These are phyloP conservation scores for Candida parachauliodes DNA, from an alignment of 805 yeast species.

Conservation along the genomic window DNA sequence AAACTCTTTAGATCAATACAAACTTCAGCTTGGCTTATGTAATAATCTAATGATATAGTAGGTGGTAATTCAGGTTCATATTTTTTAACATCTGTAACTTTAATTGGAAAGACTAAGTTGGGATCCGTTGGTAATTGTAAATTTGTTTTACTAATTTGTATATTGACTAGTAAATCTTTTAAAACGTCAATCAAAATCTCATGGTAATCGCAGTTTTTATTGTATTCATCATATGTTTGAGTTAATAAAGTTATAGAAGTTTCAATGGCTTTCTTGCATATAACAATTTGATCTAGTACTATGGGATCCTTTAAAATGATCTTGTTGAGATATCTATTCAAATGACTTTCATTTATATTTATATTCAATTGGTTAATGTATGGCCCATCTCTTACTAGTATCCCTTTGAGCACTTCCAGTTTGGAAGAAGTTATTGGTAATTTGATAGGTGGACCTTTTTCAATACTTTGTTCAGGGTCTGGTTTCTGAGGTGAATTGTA, in stretches of 20 bases:
- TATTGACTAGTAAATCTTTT: conserved; percentile 21
- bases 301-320: conserved; percentile 28
- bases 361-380: conserved; percentile 48
- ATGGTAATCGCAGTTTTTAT: conserved; percentile 11
- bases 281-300: conserved; percentile 43
- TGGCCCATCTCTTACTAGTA: conserved; percentile 52
- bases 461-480: conserved; percentile 20
- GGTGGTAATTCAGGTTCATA: conserved; percentile 48
- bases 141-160: conserved; percentile 31
- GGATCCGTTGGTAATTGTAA: conserved; percentile 45
- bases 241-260: conserved; percentile 27
- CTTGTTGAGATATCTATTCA: conserved; percentile 30
- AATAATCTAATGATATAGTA: conserved; percentile 52
- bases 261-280: conserved; percentile 42
- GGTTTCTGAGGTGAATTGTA: conserved; percentile 37
- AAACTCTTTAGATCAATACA: conserved; percentile 57
- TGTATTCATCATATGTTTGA: conserved; percentile 3
- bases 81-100: conserved; percentile 32
- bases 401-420: conserved; percentile 58
- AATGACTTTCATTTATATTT: conserved; percentile 38
- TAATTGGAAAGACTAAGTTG: conserved; percentile 53
- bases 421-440: conserved; percentile 56
- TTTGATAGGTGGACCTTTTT: conserved; percentile 43
- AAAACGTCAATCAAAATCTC: conserved; percentile 21
- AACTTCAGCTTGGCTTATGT: conserved; percentile 58